Base-by-base conservation (phyloP, 495 filamentous ascomycete genomes). In the Penicillium antarcticum region DNA sequence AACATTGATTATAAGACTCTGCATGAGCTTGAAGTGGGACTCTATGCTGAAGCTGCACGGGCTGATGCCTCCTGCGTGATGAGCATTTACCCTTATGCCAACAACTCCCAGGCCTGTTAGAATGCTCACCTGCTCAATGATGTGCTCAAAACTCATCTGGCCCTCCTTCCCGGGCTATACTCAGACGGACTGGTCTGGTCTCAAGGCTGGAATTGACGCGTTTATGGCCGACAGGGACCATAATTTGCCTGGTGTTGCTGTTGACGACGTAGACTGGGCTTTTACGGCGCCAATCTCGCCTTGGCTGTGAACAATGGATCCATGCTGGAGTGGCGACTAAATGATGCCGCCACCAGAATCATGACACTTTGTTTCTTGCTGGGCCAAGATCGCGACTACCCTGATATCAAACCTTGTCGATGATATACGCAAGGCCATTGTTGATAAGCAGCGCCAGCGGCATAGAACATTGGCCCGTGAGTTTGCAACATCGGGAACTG, bases 71-170 rank as follows among this genome's bases (percentile, higher is more conserved):
- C 73, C 0, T 69, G 66, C 14, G 69, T 80, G 45, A 82, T 82
- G 78, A 79, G 76, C 61, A 29, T 2, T 29, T 41, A 21, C 24
- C 23, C 38, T 11, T 41, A 41, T n/a, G 23, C 24, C 9, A 41
- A 41, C 18, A 71, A 75, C 14, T 78, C 61, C 78, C 85, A 79
- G 81, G 76, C 44, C 4, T 87, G 84, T 57, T 70, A 77, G 17
- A 80, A 59, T 80, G 84, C 78, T 80, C 75, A 36, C 72, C 2
- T 75, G 16, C 63, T 82, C 43, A 91, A 90, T 63, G 74, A 81
- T 57, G 57, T 91, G 7, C 76, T 95, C 47, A 95, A 95, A 71
- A 77, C 81, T 45, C 88, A 95, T 59, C 73, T 92, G 10, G 89
- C 84, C 16, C 92, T 91, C 74, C 16, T 95, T 91, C 74, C 88